Base-by-base conservation (phyloP, 441 rosid species). In the Croton setiger region DNA sequence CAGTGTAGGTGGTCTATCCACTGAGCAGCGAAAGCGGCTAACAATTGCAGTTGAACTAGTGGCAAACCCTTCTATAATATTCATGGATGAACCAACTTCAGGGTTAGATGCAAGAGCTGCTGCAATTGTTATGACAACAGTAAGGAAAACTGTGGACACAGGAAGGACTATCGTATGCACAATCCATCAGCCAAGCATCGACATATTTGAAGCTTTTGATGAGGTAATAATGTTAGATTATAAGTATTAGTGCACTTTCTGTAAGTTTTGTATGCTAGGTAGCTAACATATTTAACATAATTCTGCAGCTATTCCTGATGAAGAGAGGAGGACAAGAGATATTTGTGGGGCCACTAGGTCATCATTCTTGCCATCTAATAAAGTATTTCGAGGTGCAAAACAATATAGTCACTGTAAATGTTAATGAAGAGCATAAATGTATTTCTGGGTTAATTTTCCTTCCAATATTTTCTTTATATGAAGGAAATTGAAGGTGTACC, bases 261-360 rank as follows among this genome's bases (percentile, higher is more conserved):
- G n/a, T 47, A 78, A 82, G 86, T 79, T 80, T 73, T 87, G 11
- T 3, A 47, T 27, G 31, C 7, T 6, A 47, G 21, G 62, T 35
- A 73, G 78, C 49, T 88, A 85, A 21, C 37, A 44, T 41, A 35
- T 41, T 37, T 48, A 11, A 5, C n/a, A 15, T 64, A 33, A 23
- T 47, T 4, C 0, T 63, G 37, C 84, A 91, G 97, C 72, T 91
- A 67, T 79, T 89, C 76, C 85, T 91, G 31, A 44, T 89, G 75
- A 89, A 88, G 69, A 75, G 89, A 23, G 97, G 97, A 66, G 96
- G 96, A 58, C 86, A 83, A 72, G 96, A 83, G 74, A 88, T 92
- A 43, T 92, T 80, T 23, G 89, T 85, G 0, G 96, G 94, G 62
- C 91, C 98, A 64, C 59, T 90, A 14, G 96, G 96, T 44, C 88